Evolutionary conservation across 1,284 basidiomycete species (phyloP), one percentile per base, ranked within the genome.

Genomic region (Phlebopus sp.): DNA sequence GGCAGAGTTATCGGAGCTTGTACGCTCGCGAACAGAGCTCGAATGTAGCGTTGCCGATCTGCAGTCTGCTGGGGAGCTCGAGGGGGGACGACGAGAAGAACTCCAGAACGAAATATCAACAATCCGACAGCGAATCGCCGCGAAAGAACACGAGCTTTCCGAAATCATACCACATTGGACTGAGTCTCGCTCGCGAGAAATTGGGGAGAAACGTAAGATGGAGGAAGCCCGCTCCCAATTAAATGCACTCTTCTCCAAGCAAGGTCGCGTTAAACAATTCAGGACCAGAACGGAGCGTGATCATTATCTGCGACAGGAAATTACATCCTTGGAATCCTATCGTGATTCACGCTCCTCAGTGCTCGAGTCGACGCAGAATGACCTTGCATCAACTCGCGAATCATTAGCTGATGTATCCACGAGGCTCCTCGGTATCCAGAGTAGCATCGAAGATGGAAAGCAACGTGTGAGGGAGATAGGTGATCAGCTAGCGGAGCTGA

Each of bases 1-100:
- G 57, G 70, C 78, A 19, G 91, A 94, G 58, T 75, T 92, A 8
- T 84, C 81, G 4, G 91, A 94, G 60, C 82, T 92, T 46, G 76
- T 92, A 35, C 81, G 88, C 18, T 70, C 82, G 2, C 79, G 83
- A 21, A 90, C 92, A 6, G 86, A 96, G 65, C 71, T 97, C 36
- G 81, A 92, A 62, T 91, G 91, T 57, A 73, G 82, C n/a, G 80
- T 98, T 37, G 76, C 78, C 7, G 96, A 98, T 63, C 78, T 95
- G 25, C 79, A 78, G 27, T 76, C 82, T 5, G 80, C 86, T 13
- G 74, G 75, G 21, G 71, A 76, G 38, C 75, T 73, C 41, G 78
- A 83, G 3, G 82, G 85, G 19, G 84, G 81, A 29, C 74, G 77
- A 55, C 82, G 83, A 2, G 75, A 81, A 52, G 78, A 79, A 60